Conservation (phyloP, 2,329 filamentous ascomycete genomes). For the Ilyonectria robusta region DNA sequence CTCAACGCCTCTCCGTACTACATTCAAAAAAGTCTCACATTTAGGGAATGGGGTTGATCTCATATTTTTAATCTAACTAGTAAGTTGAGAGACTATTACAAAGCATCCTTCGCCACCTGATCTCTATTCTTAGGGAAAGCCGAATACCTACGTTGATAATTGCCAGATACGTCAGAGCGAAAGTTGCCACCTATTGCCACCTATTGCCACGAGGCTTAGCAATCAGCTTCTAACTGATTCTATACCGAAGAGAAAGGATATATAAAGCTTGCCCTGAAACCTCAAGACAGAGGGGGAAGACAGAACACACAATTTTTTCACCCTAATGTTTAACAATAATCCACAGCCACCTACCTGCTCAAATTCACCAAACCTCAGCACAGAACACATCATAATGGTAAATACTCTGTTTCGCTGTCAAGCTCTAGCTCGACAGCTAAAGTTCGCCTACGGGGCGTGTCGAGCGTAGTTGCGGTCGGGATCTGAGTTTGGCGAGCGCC, state of each 20-base stretch:
- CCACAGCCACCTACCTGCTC: not conserved
- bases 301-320: too few relatives aligned
- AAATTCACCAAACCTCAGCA: not conserved
- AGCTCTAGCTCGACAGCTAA: not conserved
- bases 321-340: not conserved
- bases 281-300: too few relatives aligned
- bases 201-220: too few relatives aligned
- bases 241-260: too few relatives aligned
- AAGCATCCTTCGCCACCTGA: not conserved
- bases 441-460: not conserved
- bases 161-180: too few relatives aligned
- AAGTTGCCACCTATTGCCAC: too few relatives aligned
- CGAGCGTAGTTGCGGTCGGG: not conserved
- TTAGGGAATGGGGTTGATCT: not conserved
- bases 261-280: too few relatives aligned
- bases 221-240: too few relatives aligned
- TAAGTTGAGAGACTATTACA: not conserved
- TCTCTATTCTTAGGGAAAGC: not conserved
- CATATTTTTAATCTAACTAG: not conserved
- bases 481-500: not conserved
- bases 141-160: not conserved
- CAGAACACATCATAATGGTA: not conserved
- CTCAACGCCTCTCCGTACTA: not conserved
- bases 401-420: not conserved
- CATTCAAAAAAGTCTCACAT: not conserved